Evolutionary conservation across 2,329 filamentous ascomycete genomes (phyloP), one percentile per base, ranked within the genome.

Genomic region (Penicillium crustosum): DNA sequence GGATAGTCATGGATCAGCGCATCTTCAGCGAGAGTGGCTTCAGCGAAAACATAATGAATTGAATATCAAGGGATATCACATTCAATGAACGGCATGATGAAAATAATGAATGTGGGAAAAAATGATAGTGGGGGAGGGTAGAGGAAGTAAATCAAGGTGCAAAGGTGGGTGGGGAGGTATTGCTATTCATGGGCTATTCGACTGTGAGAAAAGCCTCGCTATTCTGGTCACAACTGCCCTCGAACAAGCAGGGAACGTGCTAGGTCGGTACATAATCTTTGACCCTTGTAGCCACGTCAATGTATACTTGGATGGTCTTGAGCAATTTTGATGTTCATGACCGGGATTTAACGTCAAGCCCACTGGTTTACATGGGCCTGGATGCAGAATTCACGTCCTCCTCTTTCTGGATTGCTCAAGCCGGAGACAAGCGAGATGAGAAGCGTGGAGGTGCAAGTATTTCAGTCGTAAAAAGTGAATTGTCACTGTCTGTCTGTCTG

Each of bases 391-490:
- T 42, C 54, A 41, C 36, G 12, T 45, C 38, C 49, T 45, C 36
- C 53, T 53, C 55, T 49, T 57, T 48, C 47, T 41, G 59, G 13
- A 21, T 52, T 54, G 41, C 35, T 49, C 44, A 55, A 53, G 50
- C 62, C 56, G 59, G 54, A 60, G 59, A 57, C 43, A 60, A 61
- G 66, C 56, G 61, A 63, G 62, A 61, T 63, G 63, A 62, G 61
- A 59, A 66, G 68, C 60, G 57, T 56, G 63, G 21, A 53, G 50
- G 65, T 62, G 65, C 67, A 63, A 71, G 63, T 61, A 70, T 61
- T 63, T 66, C 66, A 69, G 72, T 70, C 72, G 71, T 59, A 73
- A 70, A 68, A 72, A 72, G 65, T 72, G 67, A 73, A 76, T 67
- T 75, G 68, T 68, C 68, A 68, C 68, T 70, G 68, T 68, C 65